Evolutionary conservation across 352 stramenopile species (phyloP).

Genomic region (Phytophthora podocarpi): DNA sequence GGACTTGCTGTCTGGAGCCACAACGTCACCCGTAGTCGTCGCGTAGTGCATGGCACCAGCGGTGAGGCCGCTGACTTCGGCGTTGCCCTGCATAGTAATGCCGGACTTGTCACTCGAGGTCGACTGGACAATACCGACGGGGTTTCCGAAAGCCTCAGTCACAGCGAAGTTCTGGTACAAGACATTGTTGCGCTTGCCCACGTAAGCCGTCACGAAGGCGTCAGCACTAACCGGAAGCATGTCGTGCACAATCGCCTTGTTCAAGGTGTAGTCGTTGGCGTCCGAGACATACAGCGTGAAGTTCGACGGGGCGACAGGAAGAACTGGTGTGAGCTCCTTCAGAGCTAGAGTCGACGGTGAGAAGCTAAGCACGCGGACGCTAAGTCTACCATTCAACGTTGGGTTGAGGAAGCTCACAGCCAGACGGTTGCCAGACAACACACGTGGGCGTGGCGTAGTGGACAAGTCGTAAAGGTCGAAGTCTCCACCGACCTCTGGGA

Average conservation of each 20-base stretch:
- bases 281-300: conserved; percentile 40
- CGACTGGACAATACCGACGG: conserved; percentile 53
- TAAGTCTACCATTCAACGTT: conserved; percentile 43
- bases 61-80: conserved; percentile 24
- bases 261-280: not conserved
- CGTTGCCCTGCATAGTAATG: conserved; percentile 33
- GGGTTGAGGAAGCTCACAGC: conserved; percentile 74
- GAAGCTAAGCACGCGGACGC: conserved; percentile 53
- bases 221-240: conserved; percentile 51
- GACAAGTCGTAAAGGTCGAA: conserved; percentile 49
- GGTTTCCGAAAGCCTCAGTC: conserved; percentile 48
- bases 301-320: conserved; percentile 37
- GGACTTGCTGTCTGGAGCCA: conserved; percentile 14
- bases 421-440: conserved; percentile 55
- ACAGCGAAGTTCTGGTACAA: conserved; percentile 51
- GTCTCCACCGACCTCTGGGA: conserved; percentile 43
- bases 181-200: conserved; percentile 40
- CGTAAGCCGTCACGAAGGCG: conserved; percentile 48
- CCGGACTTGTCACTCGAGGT: conserved; percentile 28
- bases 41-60: conserved; percentile 58
- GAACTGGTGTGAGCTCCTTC: conserved; percentile 53
- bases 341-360: conserved; percentile 47
- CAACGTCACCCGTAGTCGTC: conserved; percentile 52
- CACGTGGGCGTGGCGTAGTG: conserved; percentile 43
- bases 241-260: conserved; percentile 42